These are phyloP conservation scores for Fusarium goolgardi DNA, from an alignment of 2,329 filamentous ascomycete genomes.

Conservation along the genomic window DNA sequence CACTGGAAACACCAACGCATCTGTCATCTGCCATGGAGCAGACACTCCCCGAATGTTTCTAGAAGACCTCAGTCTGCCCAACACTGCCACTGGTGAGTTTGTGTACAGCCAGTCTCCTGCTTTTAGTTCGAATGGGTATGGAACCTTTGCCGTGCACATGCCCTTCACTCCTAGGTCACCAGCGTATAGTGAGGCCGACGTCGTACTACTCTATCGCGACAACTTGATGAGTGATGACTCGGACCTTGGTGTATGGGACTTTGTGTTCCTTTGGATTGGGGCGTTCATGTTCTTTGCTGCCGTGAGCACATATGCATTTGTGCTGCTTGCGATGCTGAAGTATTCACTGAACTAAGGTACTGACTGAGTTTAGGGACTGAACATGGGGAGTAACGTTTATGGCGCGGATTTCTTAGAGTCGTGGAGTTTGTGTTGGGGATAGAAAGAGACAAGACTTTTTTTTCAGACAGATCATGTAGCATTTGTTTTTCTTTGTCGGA, in stretches of 20 bases:
- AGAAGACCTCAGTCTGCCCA: background rate
- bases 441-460: background rate
- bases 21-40: background rate
- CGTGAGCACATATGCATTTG: background rate
- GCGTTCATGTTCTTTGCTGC: background rate
- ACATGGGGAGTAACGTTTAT: background rate
- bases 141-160: background rate
- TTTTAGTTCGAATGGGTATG: background rate
- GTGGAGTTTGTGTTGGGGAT: background rate
- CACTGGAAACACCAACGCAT: too few species aligned
- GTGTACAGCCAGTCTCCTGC: too few species aligned
- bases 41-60: background rate
- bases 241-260: background rate
- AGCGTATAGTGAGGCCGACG: background rate
- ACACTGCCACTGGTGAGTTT: background rate
- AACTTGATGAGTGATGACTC: background rate
- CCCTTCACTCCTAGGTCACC: background rate
- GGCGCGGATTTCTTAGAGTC: background rate
- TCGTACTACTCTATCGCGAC: background rate
- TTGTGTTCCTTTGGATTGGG: background rate
- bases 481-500: background rate
- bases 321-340: background rate
- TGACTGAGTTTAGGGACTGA: background rate
- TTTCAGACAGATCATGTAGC: background rate
- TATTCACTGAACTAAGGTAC: background rate